Base-by-base conservation (phyloP, 805 yeast species). In the Candida cerambycidarum region DNA sequence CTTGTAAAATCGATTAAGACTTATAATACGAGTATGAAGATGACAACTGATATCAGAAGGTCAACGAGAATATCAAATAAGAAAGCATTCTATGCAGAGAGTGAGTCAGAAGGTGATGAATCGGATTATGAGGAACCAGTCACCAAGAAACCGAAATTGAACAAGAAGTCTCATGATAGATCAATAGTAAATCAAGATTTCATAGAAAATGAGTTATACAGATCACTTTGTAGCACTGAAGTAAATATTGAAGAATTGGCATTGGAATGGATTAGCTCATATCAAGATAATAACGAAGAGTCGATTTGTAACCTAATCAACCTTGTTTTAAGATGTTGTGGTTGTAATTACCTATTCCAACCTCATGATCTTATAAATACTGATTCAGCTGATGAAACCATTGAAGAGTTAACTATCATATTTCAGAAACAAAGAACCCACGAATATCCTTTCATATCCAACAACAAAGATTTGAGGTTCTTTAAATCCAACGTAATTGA, bases 291-390 rank as follows among this genome's bases (percentile, higher is more conserved):
- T 35, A 38, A 32, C 10, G 21, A 34, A 21, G 45, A 43, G 21
- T 38, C 51, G 2, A 61, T 86, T 39, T 76, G 80, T 33, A 78
- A 78, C 28, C 62, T 89, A 39, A 63, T 89, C 32, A 89, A 90
- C 59, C 69, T 89, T 38, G 52, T 87, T 1, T 63, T 90, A 31
- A 70, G 89, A 45, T 69, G 82, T 38, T 80, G 87, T 57, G 96
- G 96, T 0, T 83, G 89, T 38, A 71, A 79, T 15, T 70, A 80
- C 1, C 77, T 76, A 18, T 76, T 87, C 8, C 82, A 82, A 45
- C 78, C 79, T 19, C 95, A 90, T 59, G 97, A 89, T 58, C 81
- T 88, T 38, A 70, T 68, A 17, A 82, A 81, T 53, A 68, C 76
- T 41, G 89, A 85, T 32, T 78, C 86, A 6, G 85, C 93, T 0